Evolutionary conservation across 1,284 basidiomycete species (phyloP), one percentile per base, ranked within the genome.

Genomic region (Ceratobasidium sp.): DNA sequence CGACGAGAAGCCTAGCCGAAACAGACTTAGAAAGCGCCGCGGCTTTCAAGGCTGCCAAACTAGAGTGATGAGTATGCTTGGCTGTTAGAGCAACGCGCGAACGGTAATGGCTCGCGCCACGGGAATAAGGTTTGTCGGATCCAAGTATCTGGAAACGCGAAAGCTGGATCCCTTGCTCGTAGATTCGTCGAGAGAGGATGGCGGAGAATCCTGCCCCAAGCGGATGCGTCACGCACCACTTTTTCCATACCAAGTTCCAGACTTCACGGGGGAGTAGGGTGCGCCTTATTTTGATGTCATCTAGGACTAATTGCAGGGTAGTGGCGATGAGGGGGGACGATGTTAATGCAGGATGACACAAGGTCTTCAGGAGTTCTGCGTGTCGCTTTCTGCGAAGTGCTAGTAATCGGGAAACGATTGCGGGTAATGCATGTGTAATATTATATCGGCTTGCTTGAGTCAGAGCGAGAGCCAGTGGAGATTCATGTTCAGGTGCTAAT

Each of bases 191-290:
- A 42, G n/a, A 3, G n/a, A 67, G 29, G 32, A 35, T 54, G 7
- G 7, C 31, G 6, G 62, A 49, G n/a, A 67, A 67, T 34, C 22
- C 45, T 49, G 40, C 38, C 4, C 62, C 62, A 3, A 67, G 40
- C 4, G 35, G 13, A 5, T 29, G 20, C 27, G 15, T 53, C 7
- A 1, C 34, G 7, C 49, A 49, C 62, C 62, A 67, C 32, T 40
- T 49, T 12, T 67, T n/a, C 62, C 62, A 67, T 29, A 67, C 15
- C 29, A 40, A 35, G 15, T 42, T 12, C 62, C 62, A 67, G 22
- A 32, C 5, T 4, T 54, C 35, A 5, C 38, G 34, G 6, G 62
- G 40, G 12, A 67, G 7, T n/a, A 67, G 13, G 1, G 32, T 34
- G 7, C 25, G 38, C 10, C 35, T 15, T 12, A 10, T n/a, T 27